These are phyloP conservation scores for Linnemannia elongata DNA, from an alignment of 192 early-diverging fungal species.

Conservation along the genomic window DNA sequence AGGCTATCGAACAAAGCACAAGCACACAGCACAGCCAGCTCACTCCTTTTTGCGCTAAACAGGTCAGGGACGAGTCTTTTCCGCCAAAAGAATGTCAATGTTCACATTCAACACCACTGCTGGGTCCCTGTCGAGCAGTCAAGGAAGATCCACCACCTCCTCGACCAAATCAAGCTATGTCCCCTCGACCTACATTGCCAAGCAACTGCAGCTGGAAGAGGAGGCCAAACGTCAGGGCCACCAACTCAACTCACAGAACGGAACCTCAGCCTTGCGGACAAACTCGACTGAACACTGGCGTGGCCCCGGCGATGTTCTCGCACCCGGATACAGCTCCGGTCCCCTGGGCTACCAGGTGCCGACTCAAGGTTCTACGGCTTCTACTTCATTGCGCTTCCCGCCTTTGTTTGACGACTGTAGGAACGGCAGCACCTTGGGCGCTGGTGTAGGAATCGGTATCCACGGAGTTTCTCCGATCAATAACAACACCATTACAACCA, in stretches of 20 bases:
- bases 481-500: not conserved
- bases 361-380: not conserved
- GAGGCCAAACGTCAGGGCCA: slow-evolving; percentile 17
- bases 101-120: slow-evolving; percentile 40
- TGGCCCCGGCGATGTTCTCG: slow-evolving; percentile 28
- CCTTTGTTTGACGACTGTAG: not conserved
- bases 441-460: not conserved
- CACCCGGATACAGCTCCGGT: slow-evolving; percentile 36
- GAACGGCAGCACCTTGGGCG: not conserved
- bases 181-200: slow-evolving; percentile 39
- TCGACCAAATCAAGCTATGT: slow-evolving; percentile 28
- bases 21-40: not conserved
- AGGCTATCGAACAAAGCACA: not conserved
- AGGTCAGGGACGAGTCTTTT: not conserved
- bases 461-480: not conserved
- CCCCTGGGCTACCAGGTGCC: slow-evolving; percentile 34
- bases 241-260: not conserved
- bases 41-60: not conserved
- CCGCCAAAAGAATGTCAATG: slow-evolving; percentile 13
- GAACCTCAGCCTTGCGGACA: not conserved
- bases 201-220: slow-evolving; percentile 28
- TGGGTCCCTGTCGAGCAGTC: slow-evolving; percentile 15
- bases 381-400: not conserved
- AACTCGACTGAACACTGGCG: slow-evolving; percentile 10
- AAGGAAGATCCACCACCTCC: slow-evolving; percentile 13